Evolutionary conservation across 495 filamentous ascomycete species (phyloP).

Genomic region (Podospora sp.): DNA sequence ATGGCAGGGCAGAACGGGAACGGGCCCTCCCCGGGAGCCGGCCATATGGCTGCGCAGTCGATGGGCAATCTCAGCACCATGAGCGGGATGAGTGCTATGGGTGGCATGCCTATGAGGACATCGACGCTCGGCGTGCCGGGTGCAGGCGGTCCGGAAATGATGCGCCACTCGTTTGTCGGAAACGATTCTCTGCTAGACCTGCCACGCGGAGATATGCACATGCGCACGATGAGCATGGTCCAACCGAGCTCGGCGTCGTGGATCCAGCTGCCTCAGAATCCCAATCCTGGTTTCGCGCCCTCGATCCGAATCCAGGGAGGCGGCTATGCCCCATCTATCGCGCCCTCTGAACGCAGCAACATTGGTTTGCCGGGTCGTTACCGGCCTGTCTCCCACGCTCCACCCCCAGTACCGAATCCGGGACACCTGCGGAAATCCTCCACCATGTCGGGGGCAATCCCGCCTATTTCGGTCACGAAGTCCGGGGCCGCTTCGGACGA

Average conservation of each 20-base stretch:
- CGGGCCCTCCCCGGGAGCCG: slow-evolving; percentile 38
- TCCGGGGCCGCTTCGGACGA: slow-evolving; percentile 57
- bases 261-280: slow-evolving; percentile 41
- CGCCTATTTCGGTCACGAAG: slow-evolving; percentile 31
- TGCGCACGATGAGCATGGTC: slow-evolving; percentile 79
- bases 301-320: slow-evolving; percentile 49
- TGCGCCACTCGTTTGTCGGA: slow-evolving; percentile 50
- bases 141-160: slow-evolving; percentile 33
- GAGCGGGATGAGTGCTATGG: slow-evolving; percentile 21
- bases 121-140: slow-evolving; percentile 24
- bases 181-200: slow-evolving; percentile 43
- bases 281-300: slow-evolving; percentile 45
- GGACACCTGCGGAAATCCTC: slow-evolving; percentile 49
- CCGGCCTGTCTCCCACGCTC: slow-evolving; percentile 74
- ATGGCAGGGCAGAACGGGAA: slow-evolving; percentile 51
- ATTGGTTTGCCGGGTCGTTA: slow-evolving; percentile 90
- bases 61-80: slow-evolving; percentile 34
- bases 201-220: slow-evolving; percentile 40
- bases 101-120: slow-evolving; percentile 23
- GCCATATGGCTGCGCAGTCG: slow-evolving; percentile 39
- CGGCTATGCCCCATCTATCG: slow-evolving; percentile 68
- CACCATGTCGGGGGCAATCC: slow-evolving; percentile 54
- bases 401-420: slow-evolving; percentile 31
- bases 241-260: slow-evolving; percentile 64
- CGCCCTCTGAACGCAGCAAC: slow-evolving; percentile 92